Evolutionary conservation across 495 filamentous ascomycete species (phyloP), one percentile per base, ranked within the genome.

Genomic region (Xylaria castorea): DNA sequence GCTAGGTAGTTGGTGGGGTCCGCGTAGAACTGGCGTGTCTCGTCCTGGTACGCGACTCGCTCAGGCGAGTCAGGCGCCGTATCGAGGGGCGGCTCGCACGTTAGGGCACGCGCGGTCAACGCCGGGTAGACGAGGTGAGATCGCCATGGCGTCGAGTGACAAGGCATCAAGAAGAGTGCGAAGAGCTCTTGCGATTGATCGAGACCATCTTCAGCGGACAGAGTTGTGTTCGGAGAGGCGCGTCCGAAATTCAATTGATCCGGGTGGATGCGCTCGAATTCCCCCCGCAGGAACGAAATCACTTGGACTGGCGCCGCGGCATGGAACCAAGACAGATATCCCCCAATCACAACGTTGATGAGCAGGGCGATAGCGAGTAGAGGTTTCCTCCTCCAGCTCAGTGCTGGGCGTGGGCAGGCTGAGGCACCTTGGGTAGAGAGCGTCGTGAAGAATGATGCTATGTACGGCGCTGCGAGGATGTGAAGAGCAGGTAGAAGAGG

Each of bases 71-170:
- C 70, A n/a, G 82, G 81, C 12, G 76, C 75, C 3, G 94, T 84
- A 62, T 89, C 81, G 60, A 99, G 75, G 0, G 97, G 96, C 20
- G 97, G 96, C 74, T 98, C 94, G 81, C 96, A 99, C 11, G 92
- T 92, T 14, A 98, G 85, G 0, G 96, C 95, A 89, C 95, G 95
- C 3, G 94, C 94, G 68, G 90, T 82, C 36, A 97, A 90, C 57
- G 83, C 81, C 1, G 93, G 88, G 75, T 93, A 87, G 50, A 95
- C 85, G 42, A 98, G 87, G 77, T 95, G 93, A 7, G 91, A 93
- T 70, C 94, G 92, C 97, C 96, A 99, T n/a, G 96, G 95, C 11
- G 95, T 98, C 74, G 92, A 92, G 84, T 99, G 97, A 82, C 96
- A 99, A 20, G 97, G 96, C 87, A 96, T 97, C n/a, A 99, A 87